A percentile compares a stretch with the other conserved stretches of the same genome.
Conservation (phyloP, 441 rosid genomes). For the Isatis lusitanica region DNA sequence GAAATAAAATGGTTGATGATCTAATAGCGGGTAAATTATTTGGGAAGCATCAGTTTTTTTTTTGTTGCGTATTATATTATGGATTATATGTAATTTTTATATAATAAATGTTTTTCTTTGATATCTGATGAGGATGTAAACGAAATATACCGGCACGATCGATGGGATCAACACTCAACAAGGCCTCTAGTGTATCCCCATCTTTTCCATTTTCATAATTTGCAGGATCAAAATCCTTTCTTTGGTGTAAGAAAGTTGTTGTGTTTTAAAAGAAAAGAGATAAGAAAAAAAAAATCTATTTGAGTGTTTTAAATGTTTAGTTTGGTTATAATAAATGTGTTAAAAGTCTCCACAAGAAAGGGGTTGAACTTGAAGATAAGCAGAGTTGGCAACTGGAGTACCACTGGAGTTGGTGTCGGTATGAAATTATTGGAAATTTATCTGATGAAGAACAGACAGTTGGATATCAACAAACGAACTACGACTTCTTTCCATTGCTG, state of each 20-base stretch:
- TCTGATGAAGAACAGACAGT: slow-evolving; percentile 23
- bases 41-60: background rate
- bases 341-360: background rate
- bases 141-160: no score
- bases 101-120: no score
- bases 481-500: slow-evolving; percentile 2
- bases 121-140: no score
- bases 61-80: background rate
- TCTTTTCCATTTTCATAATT: no score
- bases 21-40: background rate
- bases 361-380: background rate
- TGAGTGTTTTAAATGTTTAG: background rate
- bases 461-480: slow-evolving; percentile 16
- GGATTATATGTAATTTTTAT: background rate
- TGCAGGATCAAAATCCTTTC: no score
- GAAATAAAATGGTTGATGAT: background rate
- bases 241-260: no score
- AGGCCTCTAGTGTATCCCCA: no score
- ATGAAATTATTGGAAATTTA: slow-evolving; percentile 18
- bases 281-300: no score
- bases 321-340: background rate
- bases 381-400: slow-evolving; percentile 30
- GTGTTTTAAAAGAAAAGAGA: no score
- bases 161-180: no score
- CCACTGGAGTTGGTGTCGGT: slow-evolving; percentile 27